phyloP scores from a whole-genome alignment of 2,329 filamentous ascomycete genomes.

The Pseudogymnoascus sp. region DNA sequence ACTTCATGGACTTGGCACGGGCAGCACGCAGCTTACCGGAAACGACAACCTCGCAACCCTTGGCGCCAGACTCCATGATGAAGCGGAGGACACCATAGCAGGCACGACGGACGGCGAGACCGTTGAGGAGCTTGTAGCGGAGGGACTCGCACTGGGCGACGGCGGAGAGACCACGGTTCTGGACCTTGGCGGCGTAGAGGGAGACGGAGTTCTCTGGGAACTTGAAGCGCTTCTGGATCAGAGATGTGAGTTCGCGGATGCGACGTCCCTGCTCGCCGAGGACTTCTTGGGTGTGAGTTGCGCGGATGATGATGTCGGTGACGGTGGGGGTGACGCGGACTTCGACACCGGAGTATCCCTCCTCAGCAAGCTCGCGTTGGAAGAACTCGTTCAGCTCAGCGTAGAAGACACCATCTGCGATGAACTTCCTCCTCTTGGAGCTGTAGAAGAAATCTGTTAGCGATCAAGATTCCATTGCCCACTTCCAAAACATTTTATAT shows the following conservation, averaged over 20 bases:
- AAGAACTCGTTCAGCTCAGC: slow-evolving; percentile 99
- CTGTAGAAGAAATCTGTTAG: slow-evolving; percentile 37
- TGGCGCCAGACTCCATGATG: slow-evolving; percentile 99
- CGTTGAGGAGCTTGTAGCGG: slow-evolving; percentile 99
- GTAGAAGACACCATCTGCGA: slow-evolving; percentile 99
- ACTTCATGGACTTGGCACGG: slow-evolving; percentile 99
- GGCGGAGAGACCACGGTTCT: slow-evolving; percentile 99
- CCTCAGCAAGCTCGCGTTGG: slow-evolving; percentile 99
- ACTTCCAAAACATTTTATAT: not conserved
- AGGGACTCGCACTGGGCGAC: slow-evolving; percentile 99
- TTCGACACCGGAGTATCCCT: slow-evolving; percentile 99
- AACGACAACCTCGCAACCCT: slow-evolving; percentile 99
- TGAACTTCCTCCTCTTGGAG: slow-evolving; percentile 91
- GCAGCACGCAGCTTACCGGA: slow-evolving; percentile 98
- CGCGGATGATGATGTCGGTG: slow-evolving; percentile 99
- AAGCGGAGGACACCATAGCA: slow-evolving; percentile 99
- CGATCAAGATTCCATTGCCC: slow-evolving; percentile 10
- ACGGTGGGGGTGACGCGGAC: slow-evolving; percentile 99
- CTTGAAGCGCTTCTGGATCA: slow-evolving; percentile 99
- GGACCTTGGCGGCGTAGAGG: slow-evolving; percentile 99
- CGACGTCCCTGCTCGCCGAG: slow-evolving; percentile 99
- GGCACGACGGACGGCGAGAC: slow-evolving; percentile 94
- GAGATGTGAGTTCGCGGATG: slow-evolving; percentile 98
- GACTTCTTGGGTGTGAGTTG: slow-evolving; percentile 99
- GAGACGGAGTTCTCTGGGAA: slow-evolving; percentile 99